Conservation (phyloP, 257 asterid species). For the Rehmannia glutinosa region DNA sequence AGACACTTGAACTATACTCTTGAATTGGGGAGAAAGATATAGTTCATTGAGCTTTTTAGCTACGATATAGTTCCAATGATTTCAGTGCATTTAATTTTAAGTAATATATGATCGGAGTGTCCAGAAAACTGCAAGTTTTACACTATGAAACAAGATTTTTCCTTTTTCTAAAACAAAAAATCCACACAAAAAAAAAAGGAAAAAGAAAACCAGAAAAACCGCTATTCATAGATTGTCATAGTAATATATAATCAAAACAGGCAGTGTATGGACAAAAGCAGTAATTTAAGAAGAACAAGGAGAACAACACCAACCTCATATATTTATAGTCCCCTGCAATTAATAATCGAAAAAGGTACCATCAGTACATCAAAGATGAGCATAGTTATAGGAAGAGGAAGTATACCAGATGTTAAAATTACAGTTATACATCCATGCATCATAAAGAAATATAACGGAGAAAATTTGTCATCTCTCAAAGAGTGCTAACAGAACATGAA, state of each 20-base stretch:
- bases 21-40: neutral
- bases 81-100: conserved; percentile 3
- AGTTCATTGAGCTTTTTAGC: neutral
- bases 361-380: conserved; percentile 24
- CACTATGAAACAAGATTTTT: neutral
- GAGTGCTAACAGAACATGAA: neutral
- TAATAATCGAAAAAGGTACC: conserved; percentile 20
- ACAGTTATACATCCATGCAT: neutral
- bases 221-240: neutral
- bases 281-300: conserved; percentile 1
- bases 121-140: neutral
- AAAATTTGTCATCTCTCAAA: too few relatives aligned
- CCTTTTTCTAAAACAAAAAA: neutral
- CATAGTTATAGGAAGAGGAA: neutral
- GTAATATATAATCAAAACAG: neutral
- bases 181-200: neutral
- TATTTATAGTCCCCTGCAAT: conserved; percentile 92
- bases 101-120: neutral
- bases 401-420: neutral
- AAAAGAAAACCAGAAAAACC: too few relatives aligned
- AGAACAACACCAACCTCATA: conserved; percentile 51
- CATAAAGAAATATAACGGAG: neutral
- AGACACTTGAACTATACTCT: neutral
- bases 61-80: neutral
- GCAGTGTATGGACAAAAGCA: neutral